Percentiles rank a stretch among this genome's conserved stretches.
Evolutionary conservation across 208 protist species (phyloP).

Genomic region (Trypanosoma mega): DNA sequence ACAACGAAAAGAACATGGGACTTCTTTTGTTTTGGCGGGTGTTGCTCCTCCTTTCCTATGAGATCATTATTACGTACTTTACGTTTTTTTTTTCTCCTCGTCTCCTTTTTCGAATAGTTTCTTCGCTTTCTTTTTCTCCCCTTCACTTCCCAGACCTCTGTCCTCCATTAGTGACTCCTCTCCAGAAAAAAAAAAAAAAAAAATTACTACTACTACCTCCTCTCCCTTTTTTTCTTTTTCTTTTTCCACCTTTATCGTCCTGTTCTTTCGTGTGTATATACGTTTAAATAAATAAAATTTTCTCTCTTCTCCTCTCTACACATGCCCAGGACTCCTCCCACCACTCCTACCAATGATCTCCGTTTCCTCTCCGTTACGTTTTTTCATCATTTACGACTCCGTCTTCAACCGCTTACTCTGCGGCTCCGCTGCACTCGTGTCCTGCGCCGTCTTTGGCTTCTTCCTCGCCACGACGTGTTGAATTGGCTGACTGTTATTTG

Average conservation of each 20-base stretch:
- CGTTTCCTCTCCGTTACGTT: no score
- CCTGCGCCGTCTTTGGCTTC: constrained; percentile 54
- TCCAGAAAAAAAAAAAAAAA: no score
- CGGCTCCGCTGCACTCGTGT: constrained; percentile 12
- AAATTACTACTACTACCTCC: no score
- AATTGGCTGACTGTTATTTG: constrained; percentile 33
- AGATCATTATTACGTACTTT: not conserved
- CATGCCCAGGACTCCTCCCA: no score
- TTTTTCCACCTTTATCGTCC: no score
- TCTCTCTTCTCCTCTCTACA: no score
- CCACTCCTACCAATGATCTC: no score
- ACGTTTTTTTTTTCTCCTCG: constrained; percentile 7
- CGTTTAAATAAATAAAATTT: no score
- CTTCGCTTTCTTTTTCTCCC: not conserved
- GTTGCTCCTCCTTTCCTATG: not conserved
- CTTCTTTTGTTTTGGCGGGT: not conserved
- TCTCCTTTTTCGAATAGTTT: not conserved
- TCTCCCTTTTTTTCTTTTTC: no score
- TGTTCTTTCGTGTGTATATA: no score
- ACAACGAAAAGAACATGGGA: not conserved
- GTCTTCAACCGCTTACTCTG: constrained; percentile 16
- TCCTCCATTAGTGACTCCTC: not conserved
- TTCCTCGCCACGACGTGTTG: constrained; percentile 63
- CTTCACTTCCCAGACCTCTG: not conserved
- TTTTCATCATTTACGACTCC: constrained; percentile 24